Conservation (phyloP, 2,329 filamentous ascomycete genomes). For the Paecilomyces dactylethromorphus region DNA sequence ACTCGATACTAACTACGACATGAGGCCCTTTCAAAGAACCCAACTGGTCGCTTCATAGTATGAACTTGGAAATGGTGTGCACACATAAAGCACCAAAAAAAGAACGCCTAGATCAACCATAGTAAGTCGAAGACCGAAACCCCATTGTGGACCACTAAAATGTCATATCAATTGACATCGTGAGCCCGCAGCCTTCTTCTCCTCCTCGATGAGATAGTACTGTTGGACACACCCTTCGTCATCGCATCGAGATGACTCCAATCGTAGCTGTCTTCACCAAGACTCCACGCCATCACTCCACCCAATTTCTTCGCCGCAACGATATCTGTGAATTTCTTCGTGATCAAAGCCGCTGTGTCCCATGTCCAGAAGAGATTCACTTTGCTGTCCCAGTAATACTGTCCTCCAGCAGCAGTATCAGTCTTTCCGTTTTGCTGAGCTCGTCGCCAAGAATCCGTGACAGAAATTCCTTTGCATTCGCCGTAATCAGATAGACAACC, state of each 20-base stretch:
- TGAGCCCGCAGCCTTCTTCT: background rate
- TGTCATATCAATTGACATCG: background rate
- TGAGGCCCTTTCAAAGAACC: background rate
- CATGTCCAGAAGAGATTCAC: constrained; percentile 66
- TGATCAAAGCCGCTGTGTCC: constrained; percentile 58
- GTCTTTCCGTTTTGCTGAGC: constrained; percentile 50
- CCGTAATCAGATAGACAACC: constrained; percentile 35
- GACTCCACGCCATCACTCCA: constrained; percentile 69
- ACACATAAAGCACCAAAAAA: background rate
- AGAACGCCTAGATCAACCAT: background rate
- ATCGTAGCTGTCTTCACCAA: constrained; percentile 57
- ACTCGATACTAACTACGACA: background rate
- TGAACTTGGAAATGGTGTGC: background rate
- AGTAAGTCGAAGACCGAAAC: background rate
- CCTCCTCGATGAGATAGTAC: background rate
- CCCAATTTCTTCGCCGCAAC: constrained; percentile 53
- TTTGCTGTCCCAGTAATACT: constrained; percentile 60
- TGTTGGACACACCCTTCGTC: constrained; percentile 20
- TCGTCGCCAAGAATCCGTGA: constrained; percentile 51
- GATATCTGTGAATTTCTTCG: constrained; percentile 56
- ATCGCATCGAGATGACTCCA: constrained; percentile 42
- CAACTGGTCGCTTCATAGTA: background rate
- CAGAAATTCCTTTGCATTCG: constrained; percentile 40
- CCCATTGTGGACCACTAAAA: background rate
- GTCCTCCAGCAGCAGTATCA: constrained; percentile 54